Evolutionary conservation across 2,329 filamentous ascomycete species (phyloP), one percentile per base, ranked within the genome.

Genomic region (Pseudofabraea citricarpa): DNA sequence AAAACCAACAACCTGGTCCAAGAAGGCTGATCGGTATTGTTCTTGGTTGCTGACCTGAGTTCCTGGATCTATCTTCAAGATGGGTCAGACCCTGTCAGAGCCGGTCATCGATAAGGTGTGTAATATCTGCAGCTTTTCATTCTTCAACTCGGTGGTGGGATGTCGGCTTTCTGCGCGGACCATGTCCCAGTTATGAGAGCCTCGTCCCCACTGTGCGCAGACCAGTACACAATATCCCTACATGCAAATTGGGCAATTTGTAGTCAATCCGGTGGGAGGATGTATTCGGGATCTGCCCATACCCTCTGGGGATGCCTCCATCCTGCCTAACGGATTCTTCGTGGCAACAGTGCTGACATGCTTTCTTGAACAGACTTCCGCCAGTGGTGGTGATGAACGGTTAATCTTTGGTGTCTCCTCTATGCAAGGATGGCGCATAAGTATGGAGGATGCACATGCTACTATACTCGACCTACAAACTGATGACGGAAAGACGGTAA

Each of bases 341-440:
- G n/a, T n/a, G n/a, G n/a, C n/a, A n/a, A n/a, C n/a, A n/a, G n/a
- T n/a, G 49, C 61, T 63, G 55, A 66, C 60, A 36, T 43, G 42
- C 47, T 40, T 24, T 47, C 19, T 32, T 36, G 41, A 26, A 46
- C 64, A 97, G 93, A 76, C 83, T 71, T 98, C 93, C 61, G 83
- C 85, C 65, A 83, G 83, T 64, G 90, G 90, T 69, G 83, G 89
- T 72, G 90, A 97, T 87, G 90, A 95, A 54, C 84, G 88, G 64
- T 82, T 95, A 64, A 71, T 93, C 64, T 98, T 87, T 68, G 93
- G 93, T 63, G 83, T 97, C 55, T 98, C 93, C 55, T 90, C 90
- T 69, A 98, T 98, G 93, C 93, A 98, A 71, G 93, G 93, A 74
- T 98, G 93, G 93, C 87, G 93, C 72, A 97, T 98, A 72, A 95